phyloP scores from a whole-genome alignment of 2,329 filamentous ascomycete genomes.

The Colletotrichum liriopes region DNA sequence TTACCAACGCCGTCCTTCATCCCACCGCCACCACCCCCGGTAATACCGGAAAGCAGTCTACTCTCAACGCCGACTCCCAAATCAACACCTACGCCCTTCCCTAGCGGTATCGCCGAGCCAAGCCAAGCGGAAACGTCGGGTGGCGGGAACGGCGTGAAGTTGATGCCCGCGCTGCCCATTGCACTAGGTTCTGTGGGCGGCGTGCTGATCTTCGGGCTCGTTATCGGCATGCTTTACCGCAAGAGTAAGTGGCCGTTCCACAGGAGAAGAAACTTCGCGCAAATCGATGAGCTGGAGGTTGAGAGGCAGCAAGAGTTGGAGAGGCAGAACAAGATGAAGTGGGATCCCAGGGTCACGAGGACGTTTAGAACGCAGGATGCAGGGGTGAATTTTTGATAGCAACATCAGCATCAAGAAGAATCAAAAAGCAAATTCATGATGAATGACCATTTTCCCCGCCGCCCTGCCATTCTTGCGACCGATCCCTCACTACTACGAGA shows the following conservation, averaged over 20 bases:
- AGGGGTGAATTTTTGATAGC: constrained; percentile 29
- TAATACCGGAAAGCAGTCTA: neutral
- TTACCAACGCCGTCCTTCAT: constrained; percentile 18
- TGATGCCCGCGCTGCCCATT: constrained; percentile 44
- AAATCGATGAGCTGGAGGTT: constrained; percentile 39
- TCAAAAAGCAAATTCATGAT: neutral
- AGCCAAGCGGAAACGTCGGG: constrained; percentile 28
- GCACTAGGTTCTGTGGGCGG: constrained; percentile 41
- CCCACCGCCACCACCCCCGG: neutral
- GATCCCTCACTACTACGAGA: neutral
- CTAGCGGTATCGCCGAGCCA: constrained; percentile 23
- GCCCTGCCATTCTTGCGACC: no score
- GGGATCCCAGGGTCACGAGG: constrained; percentile 41
- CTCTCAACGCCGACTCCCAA: neutral
- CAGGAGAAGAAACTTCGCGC: constrained; percentile 19
- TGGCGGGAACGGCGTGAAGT: constrained; percentile 15
- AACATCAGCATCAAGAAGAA: neutral
- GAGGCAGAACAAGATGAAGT: constrained; percentile 40
- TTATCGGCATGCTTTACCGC: constrained; percentile 38
- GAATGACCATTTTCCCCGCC: no score
- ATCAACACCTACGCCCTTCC: constrained; percentile 21
- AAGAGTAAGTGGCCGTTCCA: constrained; percentile 39
- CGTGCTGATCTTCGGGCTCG: constrained; percentile 38
- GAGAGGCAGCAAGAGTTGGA: constrained; percentile 40
- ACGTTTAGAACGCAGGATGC: constrained; percentile 6